Percentiles rank a stretch among this genome's conserved stretches.
These are phyloP conservation scores for Botrytis cinerea DNA, from an alignment of 2,329 filamentous ascomycete genomes.

Conservation along the genomic window DNA sequence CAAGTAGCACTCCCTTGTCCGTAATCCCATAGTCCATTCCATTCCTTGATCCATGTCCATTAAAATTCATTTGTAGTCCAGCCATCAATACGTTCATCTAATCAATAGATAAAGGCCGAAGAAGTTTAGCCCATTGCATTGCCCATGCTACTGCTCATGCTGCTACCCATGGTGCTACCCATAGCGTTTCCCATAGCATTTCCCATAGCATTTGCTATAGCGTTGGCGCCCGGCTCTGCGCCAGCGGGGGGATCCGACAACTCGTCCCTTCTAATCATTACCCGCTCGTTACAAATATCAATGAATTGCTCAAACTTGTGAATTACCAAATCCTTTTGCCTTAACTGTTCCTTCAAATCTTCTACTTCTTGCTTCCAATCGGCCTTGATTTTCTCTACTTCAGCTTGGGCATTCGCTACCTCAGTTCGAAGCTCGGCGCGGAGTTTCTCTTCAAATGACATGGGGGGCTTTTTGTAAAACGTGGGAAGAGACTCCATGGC, in stretches of 20 bases:
- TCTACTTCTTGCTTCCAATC: conserved; percentile 60
- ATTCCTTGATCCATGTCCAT: background rate
- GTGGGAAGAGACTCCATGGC: conserved; percentile 60
- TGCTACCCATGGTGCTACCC: conserved; percentile 11
- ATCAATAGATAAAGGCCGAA: background rate
- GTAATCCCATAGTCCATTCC: background rate
- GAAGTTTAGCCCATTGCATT: background rate
- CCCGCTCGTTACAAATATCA: conserved; percentile 67
- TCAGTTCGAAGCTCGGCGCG: conserved; percentile 62
- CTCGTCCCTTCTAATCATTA: conserved; percentile 62
- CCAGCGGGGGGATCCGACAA: conserved; percentile 41
- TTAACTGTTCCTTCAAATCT: conserved; percentile 58
- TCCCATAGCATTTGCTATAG: conserved; percentile 26
- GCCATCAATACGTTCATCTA: background rate
- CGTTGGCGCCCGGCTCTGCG: conserved; percentile 32
- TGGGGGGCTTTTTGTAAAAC: conserved; percentile 66
- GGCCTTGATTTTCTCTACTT: conserved; percentile 57
- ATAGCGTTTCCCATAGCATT: conserved; percentile 26
- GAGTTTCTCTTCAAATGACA: conserved; percentile 64
- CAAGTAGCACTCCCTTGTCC: background rate
- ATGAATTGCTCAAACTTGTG: conserved; percentile 69
- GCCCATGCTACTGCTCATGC: conserved; percentile 22
- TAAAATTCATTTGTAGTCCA: background rate
- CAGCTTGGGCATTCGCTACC: conserved; percentile 58
- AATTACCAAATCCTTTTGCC: conserved; percentile 64